Base-by-base conservation (phyloP, 2,329 filamentous ascomycete species). In the Didymella sp. region DNA sequence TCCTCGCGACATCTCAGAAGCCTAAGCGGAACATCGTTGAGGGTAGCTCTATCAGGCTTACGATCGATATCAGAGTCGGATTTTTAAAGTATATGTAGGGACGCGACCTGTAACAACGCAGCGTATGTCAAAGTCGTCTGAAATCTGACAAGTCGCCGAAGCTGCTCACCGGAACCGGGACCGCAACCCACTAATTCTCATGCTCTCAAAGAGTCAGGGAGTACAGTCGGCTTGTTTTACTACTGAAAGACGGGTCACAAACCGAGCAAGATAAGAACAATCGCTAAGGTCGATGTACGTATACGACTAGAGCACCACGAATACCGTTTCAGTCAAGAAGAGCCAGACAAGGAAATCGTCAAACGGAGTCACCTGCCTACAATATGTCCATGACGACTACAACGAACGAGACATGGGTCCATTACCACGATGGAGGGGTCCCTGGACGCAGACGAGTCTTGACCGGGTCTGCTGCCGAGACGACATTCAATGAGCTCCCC, bases 401-500 rank as follows among this genome's bases (percentile, higher is more conserved):
- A 27, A 62, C 51, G 2, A 21, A 62, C 44, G 47, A 60, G 6
- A 55, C 60, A 28, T 72, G 66, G 60, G 67, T 73, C 0, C 62
- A 72, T 33, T 73, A 72, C 51, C 69, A 73, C 17, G 70, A 73
- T 58, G 70, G 71, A 22, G 70, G 70, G 1, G 50, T 68, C 5
- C 68, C 68, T 4, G 70, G 71, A 21, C 64, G 66, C 13, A 61
- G 70, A 24, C 66, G 54, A 28, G 57, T 73, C 6, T 58, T 73
- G 21, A 69, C 56, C 11, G 69, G 70, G n/a, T 48, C 56, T 17
- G 60, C 59, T 25, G 69, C 69, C 4, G 68, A 68, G 33, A 45
- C 50, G 6, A 70, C 70, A 0, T 73, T 73, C 56, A 66, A 42
- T 19, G 54, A 56, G 25, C 51, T 74, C 0, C 70, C 71, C 15